These are phyloP conservation scores for Climacium dendroides DNA, from an alignment of 225 moss, liverwort and hornwort species.

Conservation along the genomic window DNA sequence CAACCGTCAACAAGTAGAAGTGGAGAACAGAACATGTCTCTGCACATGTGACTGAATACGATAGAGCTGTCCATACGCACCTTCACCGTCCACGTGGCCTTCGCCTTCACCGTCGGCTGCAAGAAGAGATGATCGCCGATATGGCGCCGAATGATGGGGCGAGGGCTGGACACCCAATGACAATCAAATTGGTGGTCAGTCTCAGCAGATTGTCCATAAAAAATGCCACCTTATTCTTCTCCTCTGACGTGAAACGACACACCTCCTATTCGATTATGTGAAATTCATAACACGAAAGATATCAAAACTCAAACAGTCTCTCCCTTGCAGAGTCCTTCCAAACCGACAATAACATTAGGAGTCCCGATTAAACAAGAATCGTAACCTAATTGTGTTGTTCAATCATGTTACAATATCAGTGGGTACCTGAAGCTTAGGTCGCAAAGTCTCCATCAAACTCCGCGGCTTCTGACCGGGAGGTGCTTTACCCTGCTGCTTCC, in stretches of 20 bases:
- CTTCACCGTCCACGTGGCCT: slow-evolving; percentile 28
- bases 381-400: background rate
- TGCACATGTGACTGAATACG: background rate
- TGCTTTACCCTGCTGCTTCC: slow-evolving; percentile 53
- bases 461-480: slow-evolving; percentile 54
- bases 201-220: background rate
- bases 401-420: background rate
- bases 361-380: background rate
- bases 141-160: slow-evolving; percentile 20
- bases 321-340: background rate
- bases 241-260: background rate
- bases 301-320: background rate
- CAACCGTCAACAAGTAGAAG: background rate
- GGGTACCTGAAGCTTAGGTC: slow-evolving; percentile 47
- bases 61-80: background rate
- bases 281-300: background rate
- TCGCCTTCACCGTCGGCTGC: slow-evolving; percentile 46
- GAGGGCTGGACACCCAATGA: slow-evolving; percentile 30
- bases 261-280: background rate
- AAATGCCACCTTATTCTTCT: background rate
- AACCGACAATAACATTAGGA: background rate
- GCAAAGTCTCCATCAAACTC: slow-evolving; percentile 43
- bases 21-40: background rate
- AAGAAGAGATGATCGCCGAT: slow-evolving; percentile 46
- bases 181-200: background rate